phyloP scores from a whole-genome alignment of 2,329 filamentous ascomycete genomes.

The Hymenoscyphus albidus region DNA sequence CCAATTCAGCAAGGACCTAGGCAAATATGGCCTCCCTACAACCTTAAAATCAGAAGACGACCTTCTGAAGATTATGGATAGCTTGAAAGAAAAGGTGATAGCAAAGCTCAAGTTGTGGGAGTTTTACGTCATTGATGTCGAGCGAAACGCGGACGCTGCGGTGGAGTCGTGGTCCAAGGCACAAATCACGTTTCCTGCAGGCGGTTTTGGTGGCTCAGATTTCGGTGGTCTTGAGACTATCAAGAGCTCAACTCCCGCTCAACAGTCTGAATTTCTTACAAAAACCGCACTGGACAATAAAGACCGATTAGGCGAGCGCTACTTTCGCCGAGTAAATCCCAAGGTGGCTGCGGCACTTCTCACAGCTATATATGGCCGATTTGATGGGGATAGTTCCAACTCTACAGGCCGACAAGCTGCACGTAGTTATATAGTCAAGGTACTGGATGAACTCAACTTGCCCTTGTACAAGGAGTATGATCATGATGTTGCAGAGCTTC shows the following conservation, averaged over 20 bases:
- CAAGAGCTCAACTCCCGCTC: constrained; percentile 51
- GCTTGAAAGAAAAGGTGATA: constrained; percentile 76
- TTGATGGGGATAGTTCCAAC: constrained; percentile 48
- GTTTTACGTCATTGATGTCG: constrained; percentile 81
- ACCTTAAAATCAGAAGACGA: constrained; percentile 69
- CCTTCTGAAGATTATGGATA: constrained; percentile 76
- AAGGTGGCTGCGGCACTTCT: constrained; percentile 65
- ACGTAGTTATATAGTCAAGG: constrained; percentile 52
- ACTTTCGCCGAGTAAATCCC: constrained; percentile 68
- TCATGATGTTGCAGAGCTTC: constrained; percentile 71
- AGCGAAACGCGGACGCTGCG: constrained; percentile 64
- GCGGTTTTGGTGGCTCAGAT: constrained; percentile 45
- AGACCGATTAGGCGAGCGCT: constrained; percentile 76
- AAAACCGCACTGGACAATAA: constrained; percentile 66
- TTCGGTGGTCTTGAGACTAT: constrained; percentile 49
- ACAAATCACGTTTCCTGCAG: constrained; percentile 51
- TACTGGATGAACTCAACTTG: constrained; percentile 82
- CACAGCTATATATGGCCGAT: constrained; percentile 64
- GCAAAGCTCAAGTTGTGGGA: constrained; percentile 81
- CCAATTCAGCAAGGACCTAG: constrained; percentile 58
- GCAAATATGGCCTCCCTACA: constrained; percentile 68
- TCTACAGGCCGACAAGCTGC: constrained; percentile 49
- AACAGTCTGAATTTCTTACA: constrained; percentile 53
- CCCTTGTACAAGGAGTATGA: constrained; percentile 92
- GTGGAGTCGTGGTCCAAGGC: constrained; percentile 68